Conservation (phyloP, 2,329 filamentous ascomycete genomes). For the Phoma sp. region DNA sequence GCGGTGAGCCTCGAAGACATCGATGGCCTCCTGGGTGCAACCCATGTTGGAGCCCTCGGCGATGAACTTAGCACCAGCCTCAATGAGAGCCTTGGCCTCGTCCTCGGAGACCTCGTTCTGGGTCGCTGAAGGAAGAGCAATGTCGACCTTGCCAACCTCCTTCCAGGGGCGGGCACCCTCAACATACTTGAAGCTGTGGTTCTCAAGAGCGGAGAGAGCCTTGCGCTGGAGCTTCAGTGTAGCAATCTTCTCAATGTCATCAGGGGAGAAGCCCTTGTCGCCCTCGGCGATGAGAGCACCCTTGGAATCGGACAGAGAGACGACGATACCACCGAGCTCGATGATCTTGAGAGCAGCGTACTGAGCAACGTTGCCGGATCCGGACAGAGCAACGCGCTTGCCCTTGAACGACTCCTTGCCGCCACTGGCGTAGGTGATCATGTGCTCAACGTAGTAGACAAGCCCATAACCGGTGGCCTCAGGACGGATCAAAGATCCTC, state of each 20-base stretch:
- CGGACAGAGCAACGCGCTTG: slow-evolving; percentile 95
- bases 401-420: slow-evolving; percentile 85
- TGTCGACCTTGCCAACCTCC: slow-evolving; percentile 87
- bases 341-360: slow-evolving; percentile 96
- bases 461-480: slow-evolving; percentile 97
- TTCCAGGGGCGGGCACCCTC: slow-evolving; percentile 89
- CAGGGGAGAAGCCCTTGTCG: slow-evolving; percentile 76
- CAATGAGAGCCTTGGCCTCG: slow-evolving; percentile 84
- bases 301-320: slow-evolving; percentile 93
- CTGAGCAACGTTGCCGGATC: slow-evolving; percentile 97
- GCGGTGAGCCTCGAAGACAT: slow-evolving; percentile 84
- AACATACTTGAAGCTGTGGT: slow-evolving; percentile 82
- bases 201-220: slow-evolving; percentile 76
- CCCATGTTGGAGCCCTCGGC: slow-evolving; percentile 99
- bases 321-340: slow-evolving; percentile 90
- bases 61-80: slow-evolving; percentile 79
- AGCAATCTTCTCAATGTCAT: slow-evolving; percentile 81
- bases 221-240: slow-evolving; percentile 86
- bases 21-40: slow-evolving; percentile 93
- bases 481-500: slow-evolving; percentile 90
- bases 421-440: slow-evolving; percentile 77
- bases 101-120: slow-evolving; percentile 97
- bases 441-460: slow-evolving; percentile 69
- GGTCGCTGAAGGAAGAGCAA: slow-evolving; percentile 91
- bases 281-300: slow-evolving; percentile 79